Evolutionary conservation across 495 filamentous ascomycete genomes (phyloP), one percentile per base, ranked within the genome.

Genomic region (Aspergillus mulundensis): DNA sequence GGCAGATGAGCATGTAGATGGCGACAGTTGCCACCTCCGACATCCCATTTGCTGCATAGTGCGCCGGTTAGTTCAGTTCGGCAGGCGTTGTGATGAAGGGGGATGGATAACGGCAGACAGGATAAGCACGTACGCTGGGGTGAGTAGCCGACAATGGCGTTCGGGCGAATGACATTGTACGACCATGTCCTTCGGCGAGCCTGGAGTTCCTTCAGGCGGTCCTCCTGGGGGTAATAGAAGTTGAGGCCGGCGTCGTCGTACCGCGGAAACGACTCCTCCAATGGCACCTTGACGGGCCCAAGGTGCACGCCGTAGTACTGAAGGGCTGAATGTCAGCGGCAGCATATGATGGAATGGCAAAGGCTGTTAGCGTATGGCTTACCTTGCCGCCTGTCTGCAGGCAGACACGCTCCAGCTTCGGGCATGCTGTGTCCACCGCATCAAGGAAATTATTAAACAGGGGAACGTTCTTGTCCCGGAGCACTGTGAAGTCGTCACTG

Each of bases 181-280:
- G 63, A 53, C 69, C 69, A 72, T 55, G 53, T 10, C 60, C 25
- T 7, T 50, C 44, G 16, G 49, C 56, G 23, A n/a, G n/a, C n/a
- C 65, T 62, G 1, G 58, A 40, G 15, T 59, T 58, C 1, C 19
- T n/a, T 10, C 24, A 72, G 39, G 39, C 59, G 66, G 43, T 72
- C 70, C 30, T 70, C 70, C 40, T 72, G 70, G 45, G 34, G 14
- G 48, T 65, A 72, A 44, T 72, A 72, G 62, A 72, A 72, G 53
- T 70, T 72, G 44, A 53, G 48, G 0, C 53, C 63, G 23, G 65
- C 24, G 20, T 61, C 61, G n/a, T 61, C 59, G 12, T 64, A 63
- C 0, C 67, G 63, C 2, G 62, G 61, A 42, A 62, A 53, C 7
- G 46, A 57, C 40, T 73, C 70, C 18, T 62, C 59, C 6, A 62